Evolutionary conservation across 345 rosid genomes (phyloP).

Genomic region (Corymbia maculata): DNA sequence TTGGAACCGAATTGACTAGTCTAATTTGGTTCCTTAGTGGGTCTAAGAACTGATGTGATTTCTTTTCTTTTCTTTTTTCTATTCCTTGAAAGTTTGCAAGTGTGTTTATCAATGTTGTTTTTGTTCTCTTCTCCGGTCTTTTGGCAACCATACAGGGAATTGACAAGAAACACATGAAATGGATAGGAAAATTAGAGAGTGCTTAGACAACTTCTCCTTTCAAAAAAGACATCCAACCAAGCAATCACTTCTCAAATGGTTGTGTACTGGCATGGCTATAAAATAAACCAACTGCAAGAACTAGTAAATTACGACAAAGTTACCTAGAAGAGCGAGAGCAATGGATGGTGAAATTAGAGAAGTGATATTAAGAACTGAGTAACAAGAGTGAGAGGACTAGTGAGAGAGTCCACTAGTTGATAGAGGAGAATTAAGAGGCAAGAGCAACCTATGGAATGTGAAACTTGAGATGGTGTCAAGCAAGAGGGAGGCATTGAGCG

Average conservation of each 20-base stretch:
- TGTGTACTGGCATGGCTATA: neutral
- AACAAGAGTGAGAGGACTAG: neutral
- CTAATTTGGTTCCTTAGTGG: rapidly evolving
- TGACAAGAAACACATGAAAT: neutral
- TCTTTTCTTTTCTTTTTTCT: too few species aligned
- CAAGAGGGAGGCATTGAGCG: neutral
- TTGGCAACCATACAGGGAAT: neutral
- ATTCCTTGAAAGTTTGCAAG: neutral
- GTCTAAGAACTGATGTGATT: neutral
- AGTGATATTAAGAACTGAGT: neutral
- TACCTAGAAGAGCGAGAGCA: neutral
- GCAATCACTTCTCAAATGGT: neutral
- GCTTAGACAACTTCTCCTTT: neutral
- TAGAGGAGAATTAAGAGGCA: neutral
- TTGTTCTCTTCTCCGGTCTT: neutral
- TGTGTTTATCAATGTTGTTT: too few species aligned
- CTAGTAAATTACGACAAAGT: neutral
- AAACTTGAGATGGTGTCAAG: neutral
- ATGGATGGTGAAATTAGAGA: neutral
- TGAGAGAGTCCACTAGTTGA: neutral
- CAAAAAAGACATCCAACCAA: neutral
- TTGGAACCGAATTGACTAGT: rapidly evolving
- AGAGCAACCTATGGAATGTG: neutral
- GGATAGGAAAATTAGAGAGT: neutral
- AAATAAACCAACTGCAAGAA: neutral